Percentiles rank a stretch among this genome's conserved stretches.
Evolutionary conservation across 306 rosid species (phyloP).

Genomic region (Datisca glomerata): DNA sequence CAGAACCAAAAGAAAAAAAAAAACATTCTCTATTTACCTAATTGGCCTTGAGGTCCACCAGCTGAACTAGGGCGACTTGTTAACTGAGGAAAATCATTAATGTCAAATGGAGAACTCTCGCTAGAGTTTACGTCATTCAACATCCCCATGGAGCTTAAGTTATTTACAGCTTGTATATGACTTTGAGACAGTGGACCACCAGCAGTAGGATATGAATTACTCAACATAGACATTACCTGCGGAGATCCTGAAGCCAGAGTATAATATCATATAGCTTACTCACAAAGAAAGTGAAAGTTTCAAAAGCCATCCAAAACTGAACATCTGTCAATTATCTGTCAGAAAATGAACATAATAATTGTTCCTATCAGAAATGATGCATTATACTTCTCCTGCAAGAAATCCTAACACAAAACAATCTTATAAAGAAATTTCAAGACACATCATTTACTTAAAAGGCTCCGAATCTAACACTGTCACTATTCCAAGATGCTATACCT

Average conservation of each 20-base stretch:
- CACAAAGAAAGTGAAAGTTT: too few relatives aligned
- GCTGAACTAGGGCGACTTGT: conserved; percentile 94
- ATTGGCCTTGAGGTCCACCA: conserved; percentile 96
- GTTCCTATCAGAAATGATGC: too few relatives aligned
- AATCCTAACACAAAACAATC: too few relatives aligned
- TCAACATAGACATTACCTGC: conserved; percentile 77
- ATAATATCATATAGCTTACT: too few relatives aligned
- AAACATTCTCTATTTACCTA: conserved; percentile 34
- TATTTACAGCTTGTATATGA: conserved; percentile 69
- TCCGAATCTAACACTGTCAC: too few relatives aligned
- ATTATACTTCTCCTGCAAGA: too few relatives aligned
- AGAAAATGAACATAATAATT: too few relatives aligned
- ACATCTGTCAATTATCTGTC: too few relatives aligned
- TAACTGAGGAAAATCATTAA: conserved; percentile 88
- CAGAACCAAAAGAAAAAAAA: conserved; percentile 2
- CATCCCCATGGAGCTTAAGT: conserved; percentile 81
- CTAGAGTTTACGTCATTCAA: conserved; percentile 79
- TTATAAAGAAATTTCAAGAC: too few relatives aligned
- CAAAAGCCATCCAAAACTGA: too few relatives aligned
- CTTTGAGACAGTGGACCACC: conserved; percentile 86
- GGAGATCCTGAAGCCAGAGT: conserved; percentile 73
- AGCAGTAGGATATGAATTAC: conserved; percentile 71
- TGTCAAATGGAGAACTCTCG: conserved; percentile 78
- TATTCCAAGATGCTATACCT: conserved; percentile 33
- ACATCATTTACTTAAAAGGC: too few relatives aligned